These are phyloP conservation scores for Phytophthora brassicae DNA, from an alignment of 352 stramenopile genomes.

Conservation along the genomic window DNA sequence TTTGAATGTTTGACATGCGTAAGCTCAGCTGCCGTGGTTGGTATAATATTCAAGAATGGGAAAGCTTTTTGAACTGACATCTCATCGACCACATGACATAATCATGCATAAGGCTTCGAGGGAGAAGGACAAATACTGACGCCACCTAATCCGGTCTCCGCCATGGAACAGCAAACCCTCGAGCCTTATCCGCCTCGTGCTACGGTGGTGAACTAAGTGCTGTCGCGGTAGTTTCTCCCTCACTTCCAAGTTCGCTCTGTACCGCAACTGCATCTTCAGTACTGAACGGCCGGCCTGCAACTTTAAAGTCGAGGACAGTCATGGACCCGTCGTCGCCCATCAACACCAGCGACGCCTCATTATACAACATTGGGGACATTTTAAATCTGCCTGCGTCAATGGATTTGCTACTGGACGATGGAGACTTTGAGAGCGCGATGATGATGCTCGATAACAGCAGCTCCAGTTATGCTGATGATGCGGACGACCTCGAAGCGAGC, in stretches of 20 bases:
- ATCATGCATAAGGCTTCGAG: slow-evolving; percentile 14
- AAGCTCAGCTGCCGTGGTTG: too few relatives aligned
- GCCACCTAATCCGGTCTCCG: neutral
- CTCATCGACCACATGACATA: slow-evolving; percentile 7
- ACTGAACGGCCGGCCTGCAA: neutral
- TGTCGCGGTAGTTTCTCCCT: slow-evolving; percentile 8
- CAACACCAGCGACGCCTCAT: slow-evolving; percentile 13
- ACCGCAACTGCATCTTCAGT: slow-evolving; percentile 22
- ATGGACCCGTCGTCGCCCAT: slow-evolving; percentile 34
- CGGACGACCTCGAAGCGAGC: slow-evolving; percentile 48
- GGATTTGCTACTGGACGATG: slow-evolving; percentile 59
- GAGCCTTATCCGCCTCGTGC: neutral
- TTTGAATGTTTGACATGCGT: too few relatives aligned
- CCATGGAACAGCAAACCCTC: neutral
- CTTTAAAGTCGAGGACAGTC: neutral
- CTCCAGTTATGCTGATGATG: slow-evolving; percentile 21
- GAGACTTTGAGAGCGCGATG: slow-evolving; percentile 71
- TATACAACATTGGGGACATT: slow-evolving; percentile 45
- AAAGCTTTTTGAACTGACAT: slow-evolving; percentile 5
- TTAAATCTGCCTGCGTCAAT: slow-evolving; percentile 46
- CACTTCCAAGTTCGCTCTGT: slow-evolving; percentile 33
- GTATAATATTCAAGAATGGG: too few relatives aligned
- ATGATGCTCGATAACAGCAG: slow-evolving; percentile 53
- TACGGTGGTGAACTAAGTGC: neutral
- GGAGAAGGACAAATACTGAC: slow-evolving; percentile 1